Evolutionary conservation across 371 early-diverging fungal species (phyloP).

Genomic region (Actinomortierella ambigua): DNA sequence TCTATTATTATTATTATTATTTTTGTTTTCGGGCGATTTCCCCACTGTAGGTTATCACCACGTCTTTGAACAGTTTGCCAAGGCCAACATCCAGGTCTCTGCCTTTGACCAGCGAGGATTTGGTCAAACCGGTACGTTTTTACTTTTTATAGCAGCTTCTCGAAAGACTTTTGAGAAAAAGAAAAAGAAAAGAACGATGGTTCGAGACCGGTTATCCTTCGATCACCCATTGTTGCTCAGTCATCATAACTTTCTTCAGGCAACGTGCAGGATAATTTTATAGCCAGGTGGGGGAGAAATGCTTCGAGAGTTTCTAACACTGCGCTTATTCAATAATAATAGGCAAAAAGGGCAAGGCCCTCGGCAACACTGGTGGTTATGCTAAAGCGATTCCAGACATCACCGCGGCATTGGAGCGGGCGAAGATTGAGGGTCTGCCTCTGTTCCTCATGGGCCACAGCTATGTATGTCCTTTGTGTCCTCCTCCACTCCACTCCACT

Average conservation of each 20-base stretch:
- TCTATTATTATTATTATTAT: no score
- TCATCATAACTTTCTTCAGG: no score
- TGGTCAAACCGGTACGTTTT: conserved; percentile 63
- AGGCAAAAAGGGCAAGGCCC: conserved; percentile 50
- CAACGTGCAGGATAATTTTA: no score
- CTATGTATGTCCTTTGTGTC: conserved; percentile 48
- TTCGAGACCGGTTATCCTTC: no score
- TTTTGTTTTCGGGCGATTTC: background rate
- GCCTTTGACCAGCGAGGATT: conserved; percentile 72
- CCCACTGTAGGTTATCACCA: conserved; percentile 50
- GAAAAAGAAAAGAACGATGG: no score
- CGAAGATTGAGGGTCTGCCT: conserved; percentile 50
- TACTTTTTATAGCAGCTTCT: no score
- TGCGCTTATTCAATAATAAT: conserved; percentile 3
- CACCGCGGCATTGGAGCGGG: conserved; percentile 54
- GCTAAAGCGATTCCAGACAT: conserved; percentile 52
- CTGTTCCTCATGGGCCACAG: conserved; percentile 70
- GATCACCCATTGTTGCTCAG: no score
- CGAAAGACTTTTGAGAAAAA: no score
- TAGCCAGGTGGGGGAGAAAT: no score
- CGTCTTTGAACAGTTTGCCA: conserved; percentile 56
- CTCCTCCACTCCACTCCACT: no score
- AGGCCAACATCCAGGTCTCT: conserved; percentile 59
- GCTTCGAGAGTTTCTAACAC: no score
- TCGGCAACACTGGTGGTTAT: conserved; percentile 63